A percentile compares a stretch with the other conserved stretches of the same genome.
These are phyloP conservation scores for Botrytis fragariae DNA, from an alignment of 2,329 filamentous ascomycete species.

Conservation along the genomic window DNA sequence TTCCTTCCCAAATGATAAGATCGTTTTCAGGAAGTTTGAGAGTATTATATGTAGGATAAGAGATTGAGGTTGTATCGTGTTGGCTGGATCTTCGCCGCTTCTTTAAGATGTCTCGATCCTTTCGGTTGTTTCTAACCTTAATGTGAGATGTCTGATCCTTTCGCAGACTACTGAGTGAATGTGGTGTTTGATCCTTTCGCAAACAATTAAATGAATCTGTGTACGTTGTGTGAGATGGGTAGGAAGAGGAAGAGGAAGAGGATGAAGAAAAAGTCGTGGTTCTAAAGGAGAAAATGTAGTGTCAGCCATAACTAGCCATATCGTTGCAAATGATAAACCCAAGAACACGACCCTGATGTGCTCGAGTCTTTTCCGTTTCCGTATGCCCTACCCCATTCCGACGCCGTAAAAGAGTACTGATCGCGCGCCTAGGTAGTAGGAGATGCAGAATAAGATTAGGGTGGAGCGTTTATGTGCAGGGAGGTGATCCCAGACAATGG, in stretches of 20 bases:
- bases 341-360: background rate
- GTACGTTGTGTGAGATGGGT: background rate
- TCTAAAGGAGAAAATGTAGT: slow-evolving; percentile 9
- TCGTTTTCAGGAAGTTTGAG: slow-evolving; percentile 14
- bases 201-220: slow-evolving; percentile 8
- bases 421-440: slow-evolving; percentile 14
- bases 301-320: slow-evolving; percentile 3
- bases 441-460: slow-evolving; percentile 13
- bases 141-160: slow-evolving; percentile 11
- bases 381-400: slow-evolving; percentile 7
- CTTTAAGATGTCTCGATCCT: slow-evolving; percentile 13
- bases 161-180: slow-evolving; percentile 2
- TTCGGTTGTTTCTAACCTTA: background rate
- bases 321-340: background rate
- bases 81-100: slow-evolving; percentile 15
- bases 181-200: slow-evolving; percentile 7
- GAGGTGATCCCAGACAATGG: slow-evolving; percentile 9
- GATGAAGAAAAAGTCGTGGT: background rate
- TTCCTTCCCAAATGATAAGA: slow-evolving; percentile 15
- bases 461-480: slow-evolving; percentile 16
- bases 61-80: slow-evolving; percentile 24
- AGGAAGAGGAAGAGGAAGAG: background rate
- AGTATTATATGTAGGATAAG: slow-evolving; percentile 29
- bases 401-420: slow-evolving; percentile 2
- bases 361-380: slow-evolving; percentile 2